These are phyloP conservation scores for Durio zibethinus DNA, from an alignment of 345 rosid species.

Conservation along the genomic window DNA sequence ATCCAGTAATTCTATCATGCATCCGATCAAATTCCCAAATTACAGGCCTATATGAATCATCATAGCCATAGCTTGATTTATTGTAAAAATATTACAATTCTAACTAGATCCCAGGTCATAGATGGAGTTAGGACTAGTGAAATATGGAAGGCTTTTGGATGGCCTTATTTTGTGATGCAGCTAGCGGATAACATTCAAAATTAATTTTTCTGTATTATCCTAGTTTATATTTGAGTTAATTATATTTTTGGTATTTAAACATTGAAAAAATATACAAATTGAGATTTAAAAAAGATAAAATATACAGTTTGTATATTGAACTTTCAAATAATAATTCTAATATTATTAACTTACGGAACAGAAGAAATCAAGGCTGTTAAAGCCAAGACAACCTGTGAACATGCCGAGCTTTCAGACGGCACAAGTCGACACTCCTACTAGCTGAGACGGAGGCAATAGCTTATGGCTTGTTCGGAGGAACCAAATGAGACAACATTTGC, in stretches of 20 bases:
- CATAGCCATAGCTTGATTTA: not conserved
- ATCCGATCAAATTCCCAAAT: not conserved
- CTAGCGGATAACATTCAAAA: not conserved
- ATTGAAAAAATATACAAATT: not conserved
- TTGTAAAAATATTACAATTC: not conserved
- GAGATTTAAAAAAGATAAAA: too few species aligned
- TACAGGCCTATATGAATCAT: not conserved
- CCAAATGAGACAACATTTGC: slow-evolving; percentile 33
- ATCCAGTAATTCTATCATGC: not conserved
- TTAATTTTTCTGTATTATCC: too few species aligned
- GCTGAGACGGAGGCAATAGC: not conserved
- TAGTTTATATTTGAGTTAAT: too few species aligned
- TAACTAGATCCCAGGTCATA: not conserved
- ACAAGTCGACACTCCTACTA: not conserved
- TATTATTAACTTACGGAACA: too few species aligned
- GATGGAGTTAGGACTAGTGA: not conserved
- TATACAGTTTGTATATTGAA: too few species aligned
- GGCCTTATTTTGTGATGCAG: slow-evolving; percentile 1
- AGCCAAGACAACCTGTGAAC: too few species aligned
- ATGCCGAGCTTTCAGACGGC: too few species aligned
- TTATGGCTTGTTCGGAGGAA: slow-evolving; percentile 20
- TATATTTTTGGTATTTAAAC: not conserved
- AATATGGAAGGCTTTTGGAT: not conserved
- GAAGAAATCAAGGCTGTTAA: too few species aligned
- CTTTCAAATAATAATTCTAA: too few species aligned